Evolutionary conservation across 495 filamentous ascomycete genomes (phyloP), one percentile per base, ranked within the genome.

Genomic region (Tuber aestivum): DNA sequence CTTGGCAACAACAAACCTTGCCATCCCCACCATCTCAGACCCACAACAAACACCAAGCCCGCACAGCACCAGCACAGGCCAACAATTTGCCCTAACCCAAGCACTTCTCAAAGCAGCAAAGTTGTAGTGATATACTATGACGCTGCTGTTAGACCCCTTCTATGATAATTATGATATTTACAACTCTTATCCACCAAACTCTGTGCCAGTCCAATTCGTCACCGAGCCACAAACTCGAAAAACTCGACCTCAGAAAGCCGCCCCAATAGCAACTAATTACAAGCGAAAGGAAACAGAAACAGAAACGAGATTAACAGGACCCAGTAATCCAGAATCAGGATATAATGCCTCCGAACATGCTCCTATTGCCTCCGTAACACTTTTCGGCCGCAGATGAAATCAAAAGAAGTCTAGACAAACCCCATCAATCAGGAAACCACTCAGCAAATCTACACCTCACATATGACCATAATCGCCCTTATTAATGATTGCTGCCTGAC

Each of bases 401-500:
- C 9, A 70, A 42, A 45, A 70, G 27, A 41, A 37, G 70, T 32
- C 70, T n/a, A 71, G 42, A 41, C 32, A 37, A 35, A 41, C 41
- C 70, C 70, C 35, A 3, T 42, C 70, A 71, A 71, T 16, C 45
- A 27, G 23, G 12, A 71, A 27, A 41, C 16, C 70, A 41, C n/a
- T 18, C 37, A 6, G 40, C 18, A 44, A 41, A 45, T 37, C 12
- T 18, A 23, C 42, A 48, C 41, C 42, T 79, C 69, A 82, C 38
- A 68, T 70, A 42, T 80, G 72, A 20, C 77, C 73, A 65, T 74
- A 70, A 44, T 80, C 80, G 68, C 80, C 81, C 8, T 77, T 81
- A 42, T 77, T 41, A 32, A 78, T 65, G 65, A 82, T 79, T 40
- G 78, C 74, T 41, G 77, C 73, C 84, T 95, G 91, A 82, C 95